Base-by-base conservation (phyloP, 2,329 filamentous ascomycete species). In the Neoascochyta sp. region DNA sequence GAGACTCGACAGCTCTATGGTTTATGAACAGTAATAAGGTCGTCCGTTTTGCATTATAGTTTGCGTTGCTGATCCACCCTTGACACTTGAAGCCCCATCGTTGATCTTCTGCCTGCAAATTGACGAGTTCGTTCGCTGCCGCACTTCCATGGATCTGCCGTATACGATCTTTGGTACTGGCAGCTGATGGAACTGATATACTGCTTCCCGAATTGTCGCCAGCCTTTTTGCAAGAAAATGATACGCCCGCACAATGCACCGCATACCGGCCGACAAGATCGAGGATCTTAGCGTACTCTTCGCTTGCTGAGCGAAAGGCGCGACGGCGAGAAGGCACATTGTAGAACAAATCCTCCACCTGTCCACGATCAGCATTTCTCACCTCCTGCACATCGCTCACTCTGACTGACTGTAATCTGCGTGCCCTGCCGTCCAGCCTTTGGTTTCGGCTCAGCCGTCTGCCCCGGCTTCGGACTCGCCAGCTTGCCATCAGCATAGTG, bases 251-350 rank as follows among this genome's bases (percentile, higher is more conserved):
- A 57, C 90, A 95, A 62, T 98, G 92, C 7, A 98, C 78, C 16
- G 92, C 86, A 65, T 98, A 96, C 23, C 86, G 81, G 9, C 92
- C 88, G 7, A 96, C 84, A 57, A 95, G 80, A 57, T 98, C 92
- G 15, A 96, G 80, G 34, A 98, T 95, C 66, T 96, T 98, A 53
- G 93, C 88, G 68, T 93, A 96, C 60, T 98, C 93, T 55, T 98
- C 92, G 20, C 88, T 86, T 11, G 85, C 69, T 9, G 90, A 96
- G 22, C 92, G 80, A 54, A 98, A 98, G 8, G 93, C 92, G 45
- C 81, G 79, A 19, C 89, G 80, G 14, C 92, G 78, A 7, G 84
- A 94, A 0, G 88, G 89, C 1, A 96, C 79, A 52, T 95, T 98
- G 71, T 95, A 98, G 62, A 98, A 98, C 8, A 98, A 68, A 60